Conservation (phyloP, 192 early-diverging fungal species). For the Oehlia diaphana region DNA sequence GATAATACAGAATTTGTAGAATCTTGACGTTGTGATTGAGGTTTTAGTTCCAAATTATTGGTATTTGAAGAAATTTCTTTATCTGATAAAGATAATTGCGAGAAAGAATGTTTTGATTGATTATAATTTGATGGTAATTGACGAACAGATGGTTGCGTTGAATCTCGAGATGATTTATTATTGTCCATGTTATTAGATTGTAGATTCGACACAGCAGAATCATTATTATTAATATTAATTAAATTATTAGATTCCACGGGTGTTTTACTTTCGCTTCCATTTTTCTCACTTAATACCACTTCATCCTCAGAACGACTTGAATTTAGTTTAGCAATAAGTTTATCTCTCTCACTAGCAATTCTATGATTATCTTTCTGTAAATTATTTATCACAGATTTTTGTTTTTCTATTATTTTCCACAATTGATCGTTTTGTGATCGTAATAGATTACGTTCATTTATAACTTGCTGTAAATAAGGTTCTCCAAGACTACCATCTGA, state of each 20-base stretch:
- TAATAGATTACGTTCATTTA: slow-evolving; percentile 68
- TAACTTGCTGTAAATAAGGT: slow-evolving; percentile 36
- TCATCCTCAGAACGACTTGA: background rate
- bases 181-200: background rate
- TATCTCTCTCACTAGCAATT: slow-evolving; percentile 36
- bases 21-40: background rate
- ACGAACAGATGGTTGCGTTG: background rate
- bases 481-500: slow-evolving; percentile 10
- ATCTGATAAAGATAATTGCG: background rate
- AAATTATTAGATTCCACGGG: background rate
- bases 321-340: background rate
- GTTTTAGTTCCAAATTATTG: background rate
- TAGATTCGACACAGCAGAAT: background rate
- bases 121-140: background rate
- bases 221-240: slow-evolving; percentile 9
- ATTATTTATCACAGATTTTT: slow-evolving; percentile 83
- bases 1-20: background rate
- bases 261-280: background rate
- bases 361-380: slow-evolving; percentile 67
- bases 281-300: background rate
- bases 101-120: background rate
- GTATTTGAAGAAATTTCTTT: background rate
- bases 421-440: slow-evolving; percentile 82
- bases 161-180: background rate
- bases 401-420: slow-evolving; percentile 91